Percentiles rank a stretch among this genome's conserved stretches.
phyloP scores from a whole-genome alignment of 768 basidiomycete genomes.

The Daedaleopsis sinensis region DNA sequence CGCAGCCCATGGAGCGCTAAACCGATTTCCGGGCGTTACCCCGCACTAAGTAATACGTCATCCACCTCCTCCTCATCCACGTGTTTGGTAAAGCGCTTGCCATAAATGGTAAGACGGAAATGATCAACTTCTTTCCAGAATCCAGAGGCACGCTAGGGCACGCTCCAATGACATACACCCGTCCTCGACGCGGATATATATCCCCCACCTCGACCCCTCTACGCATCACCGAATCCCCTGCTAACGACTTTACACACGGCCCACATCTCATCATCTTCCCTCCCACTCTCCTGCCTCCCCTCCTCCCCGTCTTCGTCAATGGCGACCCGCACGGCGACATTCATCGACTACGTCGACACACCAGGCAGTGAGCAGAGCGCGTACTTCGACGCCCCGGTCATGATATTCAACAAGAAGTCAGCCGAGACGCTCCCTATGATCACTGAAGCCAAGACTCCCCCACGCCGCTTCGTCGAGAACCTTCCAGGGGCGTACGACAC shows the following conservation, averaged over 20 bases:
- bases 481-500: slow-evolving; percentile 2
- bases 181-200: not conserved
- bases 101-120: slow-evolving; percentile 1
- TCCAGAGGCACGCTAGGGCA: no score
- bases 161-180: slow-evolving; percentile 20
- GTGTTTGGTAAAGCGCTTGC: slow-evolving; percentile 8
- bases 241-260: not conserved
- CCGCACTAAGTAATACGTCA: slow-evolving; percentile 24
- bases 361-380: slow-evolving; percentile 38
- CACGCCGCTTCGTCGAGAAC: not conserved
- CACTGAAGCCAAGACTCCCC: not conserved
- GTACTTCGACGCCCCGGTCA: slow-evolving; percentile 51
- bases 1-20: slow-evolving; percentile 44
- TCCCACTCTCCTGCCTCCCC: not conserved
- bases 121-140: not conserved
- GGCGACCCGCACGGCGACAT: slow-evolving; percentile 12
- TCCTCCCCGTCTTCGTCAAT: not conserved
- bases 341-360: slow-evolving; percentile 19
- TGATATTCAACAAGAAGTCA: slow-evolving; percentile 28
- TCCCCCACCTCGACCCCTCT: not conserved
- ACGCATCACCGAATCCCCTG: not conserved
- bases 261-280: not conserved
- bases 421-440: not conserved
- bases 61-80: no score
- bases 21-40: slow-evolving; percentile 10